These are phyloP conservation scores for Orychophragmus violaceus DNA, from an alignment of 345 rosid genomes.

Conservation along the genomic window DNA sequence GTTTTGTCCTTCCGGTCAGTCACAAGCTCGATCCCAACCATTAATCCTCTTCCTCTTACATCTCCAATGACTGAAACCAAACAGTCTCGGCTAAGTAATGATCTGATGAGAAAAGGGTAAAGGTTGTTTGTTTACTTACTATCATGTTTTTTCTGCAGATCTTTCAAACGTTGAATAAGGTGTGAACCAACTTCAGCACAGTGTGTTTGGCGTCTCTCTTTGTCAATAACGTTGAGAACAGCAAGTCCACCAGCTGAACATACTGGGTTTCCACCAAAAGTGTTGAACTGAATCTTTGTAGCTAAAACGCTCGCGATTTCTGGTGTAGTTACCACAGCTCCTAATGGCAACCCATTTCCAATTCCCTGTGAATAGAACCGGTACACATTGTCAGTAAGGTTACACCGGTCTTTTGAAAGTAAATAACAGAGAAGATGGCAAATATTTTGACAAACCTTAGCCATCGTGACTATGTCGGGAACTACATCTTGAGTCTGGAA, in stretches of 20 bases:
- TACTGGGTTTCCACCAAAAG: constrained; percentile 96
- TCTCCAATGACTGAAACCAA: constrained; percentile 73
- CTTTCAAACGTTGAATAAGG: constrained; percentile 60
- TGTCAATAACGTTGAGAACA: constrained; percentile 80
- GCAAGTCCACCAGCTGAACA: constrained; percentile 97
- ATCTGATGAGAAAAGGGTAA: constrained; percentile 1
- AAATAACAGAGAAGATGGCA: neutral
- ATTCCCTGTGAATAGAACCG: constrained; percentile 45
- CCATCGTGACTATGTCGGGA: constrained; percentile 97
- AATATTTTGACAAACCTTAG: constrained; percentile 52
- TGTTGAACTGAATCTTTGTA: constrained; percentile 79
- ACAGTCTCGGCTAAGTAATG: neutral
- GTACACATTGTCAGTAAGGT: neutral
- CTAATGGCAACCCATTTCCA: constrained; percentile 92
- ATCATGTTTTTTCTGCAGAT: constrained; percentile 63
- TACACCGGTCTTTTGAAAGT: neutral
- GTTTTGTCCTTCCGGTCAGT: constrained; percentile 71
- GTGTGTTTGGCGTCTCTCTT: constrained; percentile 82
- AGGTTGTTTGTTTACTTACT: constrained; percentile 36
- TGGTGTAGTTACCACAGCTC: constrained; percentile 95
- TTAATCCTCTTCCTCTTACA: constrained; percentile 84
- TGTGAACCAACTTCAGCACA: constrained; percentile 76
- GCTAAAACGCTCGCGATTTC: constrained; percentile 89
- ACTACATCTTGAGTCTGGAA: constrained; percentile 86
- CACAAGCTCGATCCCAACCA: constrained; percentile 86